Evolutionary conservation across 2,329 filamentous ascomycete species (phyloP), one percentile per base, ranked within the genome.

Genomic region (Cordyceps cicadae): DNA sequence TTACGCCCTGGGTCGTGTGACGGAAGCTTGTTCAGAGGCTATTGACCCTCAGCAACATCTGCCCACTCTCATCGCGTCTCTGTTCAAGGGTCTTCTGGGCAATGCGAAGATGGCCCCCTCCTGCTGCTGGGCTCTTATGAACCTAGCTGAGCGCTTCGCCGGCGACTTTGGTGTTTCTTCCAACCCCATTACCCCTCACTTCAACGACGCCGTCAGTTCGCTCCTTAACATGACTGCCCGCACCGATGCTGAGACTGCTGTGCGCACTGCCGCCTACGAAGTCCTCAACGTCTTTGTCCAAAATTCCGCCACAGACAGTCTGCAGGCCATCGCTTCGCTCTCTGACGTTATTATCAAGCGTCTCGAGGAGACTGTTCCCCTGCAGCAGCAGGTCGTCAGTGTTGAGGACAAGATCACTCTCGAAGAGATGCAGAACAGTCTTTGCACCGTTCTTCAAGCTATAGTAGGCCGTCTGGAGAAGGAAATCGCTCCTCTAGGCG

Each of bases 91-190:
- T 55, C 82, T 99, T 62, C 86, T 90, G 62, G 93, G 89, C 77
- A 94, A 89, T 72, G 88, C 92, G 63, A 97, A 96, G 84, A 99
- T 99, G 87, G 94, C 93, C 37, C 87, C 91, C 60, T 99, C 94
- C 34, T 97, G 94, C 85, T 99, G 94, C 79, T 97, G 95, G 94
- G 92, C 94, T 37, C 79, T 99, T 66, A 97, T 99, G 90, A 99
- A 97, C 77, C 79, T 99, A 71, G 93, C 94, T 12, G 94, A 99
- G 72, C 88, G 92, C 63, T 99, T 97, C 72, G 90, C 92, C 34
- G 91, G 92, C 62, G 92, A 97, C 60, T 82, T 87, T 60, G 90
- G 90, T 54, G 88, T 87, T 63, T 68, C 79, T 48, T 80, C 87
- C 68, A 99, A 97, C 77, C 83, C 91, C 49, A 81, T 99, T 54